phyloP scores from a whole-genome alignment of 768 basidiomycete genomes.

The Ramaria sp. region DNA sequence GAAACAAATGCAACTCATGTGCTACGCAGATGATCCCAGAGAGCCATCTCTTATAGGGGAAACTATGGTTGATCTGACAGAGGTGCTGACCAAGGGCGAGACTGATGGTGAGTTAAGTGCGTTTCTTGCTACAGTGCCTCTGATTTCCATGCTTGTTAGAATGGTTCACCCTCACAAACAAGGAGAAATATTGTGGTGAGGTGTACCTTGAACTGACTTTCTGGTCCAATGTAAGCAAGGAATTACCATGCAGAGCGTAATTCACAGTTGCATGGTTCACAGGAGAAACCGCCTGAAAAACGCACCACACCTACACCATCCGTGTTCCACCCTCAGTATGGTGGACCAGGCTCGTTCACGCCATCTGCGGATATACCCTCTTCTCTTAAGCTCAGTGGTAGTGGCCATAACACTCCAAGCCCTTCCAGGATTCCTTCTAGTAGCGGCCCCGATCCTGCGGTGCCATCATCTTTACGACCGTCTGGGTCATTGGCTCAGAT shows the following conservation, averaged over 20 bases:
- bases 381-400: constrained; percentile 20
- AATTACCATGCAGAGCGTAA: background rate
- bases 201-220: constrained; percentile 95
- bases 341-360: constrained; percentile 67
- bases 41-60: constrained; percentile 98
- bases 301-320: constrained; percentile 39
- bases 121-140: constrained; percentile 6
- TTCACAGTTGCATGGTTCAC: constrained; percentile 1
- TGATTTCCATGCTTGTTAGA: constrained; percentile 37
- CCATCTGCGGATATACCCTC: constrained; percentile 23
- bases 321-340: constrained; percentile 52
- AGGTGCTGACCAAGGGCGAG: constrained; percentile 89
- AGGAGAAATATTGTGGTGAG: constrained; percentile 91
- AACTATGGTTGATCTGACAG: constrained; percentile 73
- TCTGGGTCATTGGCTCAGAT: constrained; percentile 51
- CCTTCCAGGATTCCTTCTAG: constrained; percentile 9
- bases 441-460: constrained; percentile 13
- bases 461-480: constrained; percentile 49
- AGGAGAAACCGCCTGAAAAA: constrained; percentile 77
- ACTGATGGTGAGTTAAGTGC: constrained; percentile 67
- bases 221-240: constrained; percentile 71
- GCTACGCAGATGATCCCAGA: constrained; percentile 90
- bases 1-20: constrained; percentile 65
- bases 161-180: constrained; percentile 86
- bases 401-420: constrained; percentile 17